Conservation (phyloP, 2,329 filamentous ascomycete species). For the Calonectria pteridis region DNA sequence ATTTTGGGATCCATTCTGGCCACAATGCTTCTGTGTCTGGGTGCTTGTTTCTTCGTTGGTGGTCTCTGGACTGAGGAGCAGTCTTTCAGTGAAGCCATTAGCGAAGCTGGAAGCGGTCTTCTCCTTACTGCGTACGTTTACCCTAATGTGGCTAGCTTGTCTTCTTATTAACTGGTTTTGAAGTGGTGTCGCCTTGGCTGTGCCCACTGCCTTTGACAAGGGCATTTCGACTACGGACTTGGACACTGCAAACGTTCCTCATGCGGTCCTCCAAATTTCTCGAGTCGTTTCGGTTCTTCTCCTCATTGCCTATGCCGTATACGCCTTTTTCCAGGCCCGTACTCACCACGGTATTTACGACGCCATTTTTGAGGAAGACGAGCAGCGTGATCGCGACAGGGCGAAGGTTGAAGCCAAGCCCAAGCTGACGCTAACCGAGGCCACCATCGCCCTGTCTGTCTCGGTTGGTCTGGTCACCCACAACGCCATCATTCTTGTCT, state of each 20-base stretch:
- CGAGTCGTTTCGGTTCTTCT: slow-evolving; percentile 79
- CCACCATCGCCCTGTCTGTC: slow-evolving; percentile 72
- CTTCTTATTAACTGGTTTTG: slow-evolving; percentile 40
- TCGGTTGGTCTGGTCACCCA: slow-evolving; percentile 78
- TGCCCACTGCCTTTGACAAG: slow-evolving; percentile 69
- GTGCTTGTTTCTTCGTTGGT: slow-evolving; percentile 83
- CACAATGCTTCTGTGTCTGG: slow-evolving; percentile 84
- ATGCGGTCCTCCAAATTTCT: slow-evolving; percentile 74
- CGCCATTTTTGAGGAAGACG: slow-evolving; percentile 78
- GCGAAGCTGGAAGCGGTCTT: slow-evolving; percentile 82
- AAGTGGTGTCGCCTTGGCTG: slow-evolving; percentile 53
- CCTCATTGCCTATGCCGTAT: slow-evolving; percentile 75
- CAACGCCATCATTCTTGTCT: slow-evolving; percentile 79
- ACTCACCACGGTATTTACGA: slow-evolving; percentile 84
- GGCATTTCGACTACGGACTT: slow-evolving; percentile 51
- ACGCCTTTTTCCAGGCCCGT: slow-evolving; percentile 79
- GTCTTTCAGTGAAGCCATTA: slow-evolving; percentile 79
- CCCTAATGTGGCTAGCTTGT: slow-evolving; percentile 11
- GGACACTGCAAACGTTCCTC: slow-evolving; percentile 55
- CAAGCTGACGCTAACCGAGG: slow-evolving; percentile 83
- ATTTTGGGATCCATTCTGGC: slow-evolving; percentile 87
- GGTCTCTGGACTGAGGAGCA: slow-evolving; percentile 77
- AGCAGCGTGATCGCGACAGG: slow-evolving; percentile 74
- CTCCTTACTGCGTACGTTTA: slow-evolving; percentile 79
- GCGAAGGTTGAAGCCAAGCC: slow-evolving; percentile 70